Evolutionary conservation across 768 basidiomycete species (phyloP).

Genomic region (Kwoniella mangroviensis): DNA sequence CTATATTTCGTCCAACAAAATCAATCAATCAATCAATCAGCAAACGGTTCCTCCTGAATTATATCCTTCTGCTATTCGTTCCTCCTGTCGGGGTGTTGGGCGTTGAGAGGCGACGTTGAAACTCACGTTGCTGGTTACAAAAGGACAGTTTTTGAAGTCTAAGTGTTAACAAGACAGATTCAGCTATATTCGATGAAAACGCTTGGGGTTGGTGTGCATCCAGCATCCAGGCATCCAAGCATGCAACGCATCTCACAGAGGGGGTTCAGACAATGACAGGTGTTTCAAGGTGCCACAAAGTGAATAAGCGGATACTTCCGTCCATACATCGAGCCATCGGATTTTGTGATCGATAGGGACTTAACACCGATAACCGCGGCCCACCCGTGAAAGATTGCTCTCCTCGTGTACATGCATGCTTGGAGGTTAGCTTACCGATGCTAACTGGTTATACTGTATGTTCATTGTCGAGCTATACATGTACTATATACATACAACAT

Average conservation of each 20-base stretch:
- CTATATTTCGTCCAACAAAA: background rate
- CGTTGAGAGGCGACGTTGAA: background rate
- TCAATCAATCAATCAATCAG: slow-evolving; percentile 3
- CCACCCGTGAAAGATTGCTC: background rate
- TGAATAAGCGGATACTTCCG: slow-evolving; percentile 14
- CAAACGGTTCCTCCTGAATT: background rate
- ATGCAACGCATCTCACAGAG: background rate
- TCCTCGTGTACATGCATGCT: background rate
- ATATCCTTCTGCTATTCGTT: background rate
- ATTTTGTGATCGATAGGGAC: background rate
- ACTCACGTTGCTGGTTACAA: slow-evolving; percentile 23
- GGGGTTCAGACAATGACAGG: background rate
- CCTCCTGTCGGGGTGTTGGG: background rate
- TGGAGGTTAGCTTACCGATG: background rate
- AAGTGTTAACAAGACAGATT: background rate
- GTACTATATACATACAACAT: slow-evolving; percentile 15
- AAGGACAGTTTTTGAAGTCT: slow-evolving; percentile 16
- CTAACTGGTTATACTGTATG: background rate
- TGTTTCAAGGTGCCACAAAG: slow-evolving; percentile 21
- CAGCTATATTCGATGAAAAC: slow-evolving; percentile 2
- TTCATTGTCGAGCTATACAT: no score
- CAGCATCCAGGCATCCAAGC: background rate
- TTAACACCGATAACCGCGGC: slow-evolving; percentile 16
- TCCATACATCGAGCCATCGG: background rate
- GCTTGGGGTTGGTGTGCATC: background rate